Conservation (phyloP, 805 yeast species). For the Myxozyma nipponensis region DNA sequence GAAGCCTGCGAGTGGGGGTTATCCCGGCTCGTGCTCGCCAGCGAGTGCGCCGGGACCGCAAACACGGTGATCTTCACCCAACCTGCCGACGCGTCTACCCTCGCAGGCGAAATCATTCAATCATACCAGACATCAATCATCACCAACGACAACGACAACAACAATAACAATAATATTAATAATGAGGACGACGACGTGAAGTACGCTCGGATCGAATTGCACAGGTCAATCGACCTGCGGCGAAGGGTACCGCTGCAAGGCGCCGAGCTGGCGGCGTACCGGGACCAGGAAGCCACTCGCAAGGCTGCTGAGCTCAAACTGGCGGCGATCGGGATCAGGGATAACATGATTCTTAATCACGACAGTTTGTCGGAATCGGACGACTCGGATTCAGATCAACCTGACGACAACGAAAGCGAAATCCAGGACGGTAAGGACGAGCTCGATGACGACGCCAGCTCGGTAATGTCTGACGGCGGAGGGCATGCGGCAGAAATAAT, state of each 20-base stretch:
- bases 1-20: constrained; percentile 60
- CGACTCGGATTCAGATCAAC: constrained; percentile 14
- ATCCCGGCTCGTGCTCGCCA: constrained; percentile 42
- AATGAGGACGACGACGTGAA: not conserved
- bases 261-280: constrained; percentile 35
- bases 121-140: constrained; percentile 8
- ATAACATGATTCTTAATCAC: constrained; percentile 38
- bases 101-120: constrained; percentile 48
- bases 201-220: constrained; percentile 5
- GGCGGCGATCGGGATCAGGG: constrained; percentile 38
- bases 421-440: constrained; percentile 36
- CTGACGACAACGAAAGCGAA: constrained; percentile 29
- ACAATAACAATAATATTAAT: constrained; percentile 2
- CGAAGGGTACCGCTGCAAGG: constrained; percentile 37
- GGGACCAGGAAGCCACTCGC: constrained; percentile 28
- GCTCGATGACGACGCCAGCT: constrained; percentile 32
- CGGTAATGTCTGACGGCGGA: constrained; percentile 35
- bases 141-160: not conserved
- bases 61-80: constrained; percentile 73
- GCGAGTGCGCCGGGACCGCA: constrained; percentile 53
- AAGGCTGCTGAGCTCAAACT: constrained; percentile 30
- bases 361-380: constrained; percentile 22
- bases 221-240: constrained; percentile 32
- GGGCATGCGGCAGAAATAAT: constrained; percentile 27
- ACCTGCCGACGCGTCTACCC: constrained; percentile 46